Conservation (phyloP, 2,329 filamentous ascomycete species). For the Penicillium expansum region DNA sequence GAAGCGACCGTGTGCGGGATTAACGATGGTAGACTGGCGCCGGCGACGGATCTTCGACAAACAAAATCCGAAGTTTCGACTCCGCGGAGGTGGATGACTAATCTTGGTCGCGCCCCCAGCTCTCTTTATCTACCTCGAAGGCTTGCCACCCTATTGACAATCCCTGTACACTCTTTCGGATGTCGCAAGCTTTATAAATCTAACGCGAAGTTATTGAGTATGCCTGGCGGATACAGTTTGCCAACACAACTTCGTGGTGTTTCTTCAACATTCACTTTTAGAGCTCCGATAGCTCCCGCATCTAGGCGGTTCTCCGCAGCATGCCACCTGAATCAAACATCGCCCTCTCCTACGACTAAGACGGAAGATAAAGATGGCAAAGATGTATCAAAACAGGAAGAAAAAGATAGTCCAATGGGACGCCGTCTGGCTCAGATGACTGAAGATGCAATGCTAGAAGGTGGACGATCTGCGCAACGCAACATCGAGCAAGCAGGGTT, state of each 20-base stretch:
- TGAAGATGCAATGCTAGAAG: constrained; percentile 56
- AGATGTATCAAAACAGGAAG: constrained; percentile 25
- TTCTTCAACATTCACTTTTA: constrained; percentile 13
- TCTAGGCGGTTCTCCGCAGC: constrained; percentile 24
- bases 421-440: constrained; percentile 59
- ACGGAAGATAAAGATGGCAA: constrained; percentile 13
- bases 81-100: constrained; percentile 37
- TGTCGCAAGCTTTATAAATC: no score
- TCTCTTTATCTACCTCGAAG: neutral
- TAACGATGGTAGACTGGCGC: constrained; percentile 8
- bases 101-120: constrained; percentile 5
- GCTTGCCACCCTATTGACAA: constrained; percentile 9
- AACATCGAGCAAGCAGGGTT: constrained; percentile 62
- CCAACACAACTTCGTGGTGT: constrained; percentile 15
- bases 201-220: constrained; percentile 1
- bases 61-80: constrained; percentile 25
- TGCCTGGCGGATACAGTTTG: constrained; percentile 23
- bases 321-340: constrained; percentile 25
- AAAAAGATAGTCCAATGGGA: constrained; percentile 55
- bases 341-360: constrained; percentile 13
- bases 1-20: constrained; percentile 11
- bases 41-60: constrained; percentile 12
- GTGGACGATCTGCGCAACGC: constrained; percentile 54
- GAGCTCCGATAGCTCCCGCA: constrained; percentile 12
- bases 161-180: neutral